Evolutionary conservation across 2,329 filamentous ascomycete species (phyloP).

Genomic region (Coniella lustricola): DNA sequence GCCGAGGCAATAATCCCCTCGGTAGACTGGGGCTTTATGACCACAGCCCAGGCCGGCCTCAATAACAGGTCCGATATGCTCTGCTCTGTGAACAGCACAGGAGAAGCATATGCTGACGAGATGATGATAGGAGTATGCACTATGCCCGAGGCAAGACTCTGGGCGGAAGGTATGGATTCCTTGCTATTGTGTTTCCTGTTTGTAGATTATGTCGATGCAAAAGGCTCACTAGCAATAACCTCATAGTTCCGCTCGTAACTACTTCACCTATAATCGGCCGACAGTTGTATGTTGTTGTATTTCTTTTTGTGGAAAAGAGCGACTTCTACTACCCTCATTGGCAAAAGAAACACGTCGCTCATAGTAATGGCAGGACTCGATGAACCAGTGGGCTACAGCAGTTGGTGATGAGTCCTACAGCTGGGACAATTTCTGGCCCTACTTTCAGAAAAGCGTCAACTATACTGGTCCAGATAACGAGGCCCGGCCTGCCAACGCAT

Average conservation of each 20-base stretch:
- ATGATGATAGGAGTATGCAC: neutral
- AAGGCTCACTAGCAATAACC: too few relatives aligned
- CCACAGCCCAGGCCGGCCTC: neutral
- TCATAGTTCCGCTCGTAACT: neutral
- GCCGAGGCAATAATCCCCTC: neutral
- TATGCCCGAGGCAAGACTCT: constrained; percentile 2
- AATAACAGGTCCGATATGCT: neutral
- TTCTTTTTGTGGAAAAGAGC: too few relatives aligned
- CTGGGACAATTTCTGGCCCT: neutral
- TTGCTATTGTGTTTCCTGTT: too few relatives aligned
- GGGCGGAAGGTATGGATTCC: neutral
- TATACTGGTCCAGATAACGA: neutral
- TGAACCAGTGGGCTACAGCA: neutral
- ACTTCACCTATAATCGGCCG: constrained; percentile 2
- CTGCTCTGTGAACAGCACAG: too few relatives aligned
- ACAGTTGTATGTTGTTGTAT: neutral
- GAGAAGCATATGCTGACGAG: neutral
- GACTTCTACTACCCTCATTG: neutral
- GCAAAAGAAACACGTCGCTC: too few relatives aligned
- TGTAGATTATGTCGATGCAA: too few relatives aligned
- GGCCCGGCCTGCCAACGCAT: neutral
- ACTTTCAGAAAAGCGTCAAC: constrained; percentile 1
- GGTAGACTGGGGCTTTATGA: constrained; percentile 4
- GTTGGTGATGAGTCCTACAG: neutral
- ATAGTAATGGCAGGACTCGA: too few relatives aligned